These are phyloP conservation scores for Sporodiniella umbellata DNA, from an alignment of 371 early-diverging fungal genomes.

Conservation along the genomic window DNA sequence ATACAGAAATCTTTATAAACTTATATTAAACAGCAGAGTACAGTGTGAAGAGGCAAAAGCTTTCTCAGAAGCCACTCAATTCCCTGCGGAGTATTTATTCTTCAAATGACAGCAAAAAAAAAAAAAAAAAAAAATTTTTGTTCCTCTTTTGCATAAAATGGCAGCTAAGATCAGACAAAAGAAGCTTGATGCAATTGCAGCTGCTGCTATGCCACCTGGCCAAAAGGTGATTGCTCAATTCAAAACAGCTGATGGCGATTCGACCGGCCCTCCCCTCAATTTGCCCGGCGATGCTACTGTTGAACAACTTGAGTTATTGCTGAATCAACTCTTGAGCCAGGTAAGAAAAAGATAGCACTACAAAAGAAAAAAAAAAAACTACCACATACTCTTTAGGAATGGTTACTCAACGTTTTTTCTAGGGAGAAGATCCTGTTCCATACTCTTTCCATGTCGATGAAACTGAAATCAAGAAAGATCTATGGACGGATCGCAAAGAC, in stretches of 20 bases:
- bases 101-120: background rate
- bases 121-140: background rate
- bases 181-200: constrained; percentile 31
- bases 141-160: constrained; percentile 11
- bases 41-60: too few relatives aligned
- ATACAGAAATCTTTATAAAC: too few relatives aligned
- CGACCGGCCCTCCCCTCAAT: constrained; percentile 81
- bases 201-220: constrained; percentile 42
- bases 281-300: constrained; percentile 82
- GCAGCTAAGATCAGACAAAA: constrained; percentile 31
- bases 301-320: constrained; percentile 79
- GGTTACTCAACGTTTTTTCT: background rate
- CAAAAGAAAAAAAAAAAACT: background rate
- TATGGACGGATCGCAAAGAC: constrained; percentile 74
- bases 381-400: background rate
- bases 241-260: constrained; percentile 76
- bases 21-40: too few relatives aligned
- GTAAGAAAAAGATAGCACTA: constrained; percentile 33
- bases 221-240: constrained; percentile 77
- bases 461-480: constrained; percentile 69
- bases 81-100: background rate
- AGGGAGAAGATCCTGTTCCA: constrained; percentile 81
- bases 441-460: constrained; percentile 90
- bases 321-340: constrained; percentile 88
- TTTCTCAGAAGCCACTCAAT: too few relatives aligned